These are phyloP conservation scores for Wilcoxina mikolae DNA, from an alignment of 495 filamentous ascomycete genomes.

Conservation along the genomic window DNA sequence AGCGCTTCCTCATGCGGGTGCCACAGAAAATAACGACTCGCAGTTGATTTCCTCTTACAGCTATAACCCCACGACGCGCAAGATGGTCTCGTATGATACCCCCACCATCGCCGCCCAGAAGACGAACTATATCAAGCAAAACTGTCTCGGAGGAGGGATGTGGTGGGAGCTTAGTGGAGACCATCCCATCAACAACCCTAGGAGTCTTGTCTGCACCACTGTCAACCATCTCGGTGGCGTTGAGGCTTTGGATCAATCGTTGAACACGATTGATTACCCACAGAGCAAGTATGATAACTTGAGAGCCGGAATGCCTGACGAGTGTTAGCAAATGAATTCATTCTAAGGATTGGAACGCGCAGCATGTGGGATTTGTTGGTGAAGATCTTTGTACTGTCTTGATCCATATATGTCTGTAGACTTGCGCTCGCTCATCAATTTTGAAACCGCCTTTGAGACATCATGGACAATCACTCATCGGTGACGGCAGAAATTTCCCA, in stretches of 20 bases:
- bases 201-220: constrained; percentile 49
- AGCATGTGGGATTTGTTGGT: no score
- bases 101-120: constrained; percentile 45
- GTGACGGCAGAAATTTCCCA: no score
- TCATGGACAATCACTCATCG: no score
- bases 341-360: no score
- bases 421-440: no score
- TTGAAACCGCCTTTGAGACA: no score
- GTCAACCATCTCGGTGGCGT: constrained; percentile 39
- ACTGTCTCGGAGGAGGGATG: constrained; percentile 63
- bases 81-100: constrained; percentile 68
- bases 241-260: constrained; percentile 39
- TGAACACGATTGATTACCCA: constrained; percentile 58
- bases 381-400: no score
- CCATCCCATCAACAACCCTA: constrained; percentile 35
- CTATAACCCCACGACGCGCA: constrained; percentile 42
- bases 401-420: no score
- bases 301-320: constrained; percentile 32
- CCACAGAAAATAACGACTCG: constrained; percentile 36
- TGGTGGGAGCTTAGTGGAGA: constrained; percentile 85
- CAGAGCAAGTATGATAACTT: constrained; percentile 72
- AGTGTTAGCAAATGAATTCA: no score
- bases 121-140: constrained; percentile 46
- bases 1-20: constrained; percentile 40
- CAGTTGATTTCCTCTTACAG: constrained; percentile 50